Evolutionary conservation across 2,329 filamentous ascomycete species (phyloP).

Genomic region (Trichoderma afroharzianum): DNA sequence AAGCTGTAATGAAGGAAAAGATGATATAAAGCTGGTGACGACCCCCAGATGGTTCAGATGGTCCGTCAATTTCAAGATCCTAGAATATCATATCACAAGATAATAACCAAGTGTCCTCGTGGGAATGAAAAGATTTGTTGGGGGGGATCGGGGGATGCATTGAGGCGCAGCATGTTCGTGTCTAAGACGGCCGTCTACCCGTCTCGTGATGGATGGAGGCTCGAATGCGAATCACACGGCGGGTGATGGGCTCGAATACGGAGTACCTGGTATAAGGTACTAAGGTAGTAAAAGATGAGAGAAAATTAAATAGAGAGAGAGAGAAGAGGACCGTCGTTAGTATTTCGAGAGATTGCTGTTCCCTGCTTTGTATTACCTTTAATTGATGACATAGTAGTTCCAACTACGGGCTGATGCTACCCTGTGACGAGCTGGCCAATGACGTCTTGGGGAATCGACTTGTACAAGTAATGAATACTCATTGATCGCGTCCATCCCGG

Average conservation of each 20-base stretch:
- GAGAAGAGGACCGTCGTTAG: background rate
- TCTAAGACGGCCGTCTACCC: background rate
- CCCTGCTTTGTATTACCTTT: background rate
- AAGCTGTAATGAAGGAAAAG: background rate
- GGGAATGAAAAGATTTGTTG: background rate
- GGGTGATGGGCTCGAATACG: background rate
- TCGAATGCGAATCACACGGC: background rate
- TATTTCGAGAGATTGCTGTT: background rate
- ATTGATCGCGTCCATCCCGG: background rate
- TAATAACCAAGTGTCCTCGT: background rate
- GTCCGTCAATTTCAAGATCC: background rate
- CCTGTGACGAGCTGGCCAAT: background rate
- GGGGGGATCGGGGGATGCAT: background rate
- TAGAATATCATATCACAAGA: background rate
- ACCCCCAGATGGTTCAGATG: background rate
- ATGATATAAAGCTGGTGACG: background rate
- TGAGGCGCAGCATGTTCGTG: conserved; percentile 8
- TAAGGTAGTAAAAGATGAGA: background rate
- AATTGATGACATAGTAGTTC: background rate
- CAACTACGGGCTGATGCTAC: background rate
- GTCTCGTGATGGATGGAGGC: conserved; percentile 1
- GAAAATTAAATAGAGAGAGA: too few species aligned
- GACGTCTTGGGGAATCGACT: background rate
- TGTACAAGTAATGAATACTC: too few species aligned
- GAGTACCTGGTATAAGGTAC: too few species aligned